Evolutionary conservation across 1,284 basidiomycete genomes (phyloP), one percentile per base, ranked within the genome.

Genomic region (Gastroboletus turbinatus): DNA sequence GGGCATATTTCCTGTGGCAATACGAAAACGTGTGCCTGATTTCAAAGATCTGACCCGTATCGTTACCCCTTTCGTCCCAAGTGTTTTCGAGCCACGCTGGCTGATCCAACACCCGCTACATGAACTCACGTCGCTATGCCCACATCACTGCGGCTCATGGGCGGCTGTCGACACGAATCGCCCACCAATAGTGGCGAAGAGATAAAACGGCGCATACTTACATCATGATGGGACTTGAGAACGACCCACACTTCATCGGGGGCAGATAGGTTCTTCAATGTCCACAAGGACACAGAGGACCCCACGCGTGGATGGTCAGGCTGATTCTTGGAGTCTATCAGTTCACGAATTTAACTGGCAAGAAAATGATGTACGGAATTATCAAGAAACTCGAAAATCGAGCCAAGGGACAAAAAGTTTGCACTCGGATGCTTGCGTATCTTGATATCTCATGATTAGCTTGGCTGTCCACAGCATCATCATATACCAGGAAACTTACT

Each of bases 171-270:
- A 27, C 49, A 45, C 56, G 42, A 44, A 42, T 32, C 44, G 40
- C 53, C 52, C 5, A 30, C 46, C 47, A 29, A 46, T 25, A 58
- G 52, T 54, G 35, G 55, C 36, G 49, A 44, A 36, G 25, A 54
- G 10, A 30, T 2, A 6, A 16, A 43, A 29, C 27, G 42, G 19
- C 17, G 2, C 10, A 56, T 27, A 71, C 83, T 61, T 60, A 86
- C 84, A 75, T 87, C 82, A 64, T 80, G 76, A 62, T 87, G 85
- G 0, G 78, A 78, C 58, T 69, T 69, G 70, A 85, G 85, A 17
- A 85, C 78, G 3, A 80, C 78, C 81, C 81, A 86, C 9, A 82
- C 72, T 27, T 75, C 73, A 39, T 73, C 67, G 46, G 49, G 53
- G 13, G 61, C 53, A 58, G 64, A 69, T 2, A 71, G 63, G 21